Conservation (phyloP, 2,329 filamentous ascomycete genomes). For the Colletotrichum tanaceti region DNA sequence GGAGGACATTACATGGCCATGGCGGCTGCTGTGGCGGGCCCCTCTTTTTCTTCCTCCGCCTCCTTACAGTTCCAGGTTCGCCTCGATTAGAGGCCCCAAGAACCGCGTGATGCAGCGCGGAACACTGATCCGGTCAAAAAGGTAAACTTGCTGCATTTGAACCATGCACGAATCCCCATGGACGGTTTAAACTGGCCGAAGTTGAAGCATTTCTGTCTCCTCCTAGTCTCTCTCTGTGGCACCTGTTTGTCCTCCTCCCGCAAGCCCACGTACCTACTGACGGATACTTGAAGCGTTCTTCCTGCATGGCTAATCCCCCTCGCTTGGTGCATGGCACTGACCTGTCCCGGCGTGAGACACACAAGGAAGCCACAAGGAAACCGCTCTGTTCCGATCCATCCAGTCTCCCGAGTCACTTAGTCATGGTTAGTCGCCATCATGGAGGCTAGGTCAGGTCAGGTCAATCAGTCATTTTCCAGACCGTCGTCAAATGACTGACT, state of each 20-base stretch:
- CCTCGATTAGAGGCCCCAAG: conserved; percentile 21
- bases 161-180: conserved; percentile 17
- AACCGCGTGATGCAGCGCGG: not conserved
- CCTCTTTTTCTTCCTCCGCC: too few species aligned
- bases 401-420: conserved; percentile 30
- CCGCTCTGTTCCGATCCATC: not conserved
- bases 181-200: not conserved
- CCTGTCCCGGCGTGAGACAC: conserved; percentile 32
- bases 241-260: conserved; percentile 5
- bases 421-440: conserved; percentile 6
- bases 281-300: conserved; percentile 4
- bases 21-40: not conserved
- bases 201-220: not conserved
- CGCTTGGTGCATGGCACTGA: conserved; percentile 33
- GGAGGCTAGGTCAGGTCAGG: conserved; percentile 17
- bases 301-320: conserved; percentile 4
- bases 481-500: conserved; percentile 22
- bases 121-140: not conserved
- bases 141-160: conserved; percentile 16
- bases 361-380: not conserved
- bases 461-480: conserved; percentile 15
- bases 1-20: not conserved
- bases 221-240: conserved; percentile 5
- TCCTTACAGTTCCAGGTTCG: conserved; percentile 28
- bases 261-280: conserved; percentile 7